Base-by-base conservation (phyloP, 108 stramenopile species). In the Conticribra weissflogii region DNA sequence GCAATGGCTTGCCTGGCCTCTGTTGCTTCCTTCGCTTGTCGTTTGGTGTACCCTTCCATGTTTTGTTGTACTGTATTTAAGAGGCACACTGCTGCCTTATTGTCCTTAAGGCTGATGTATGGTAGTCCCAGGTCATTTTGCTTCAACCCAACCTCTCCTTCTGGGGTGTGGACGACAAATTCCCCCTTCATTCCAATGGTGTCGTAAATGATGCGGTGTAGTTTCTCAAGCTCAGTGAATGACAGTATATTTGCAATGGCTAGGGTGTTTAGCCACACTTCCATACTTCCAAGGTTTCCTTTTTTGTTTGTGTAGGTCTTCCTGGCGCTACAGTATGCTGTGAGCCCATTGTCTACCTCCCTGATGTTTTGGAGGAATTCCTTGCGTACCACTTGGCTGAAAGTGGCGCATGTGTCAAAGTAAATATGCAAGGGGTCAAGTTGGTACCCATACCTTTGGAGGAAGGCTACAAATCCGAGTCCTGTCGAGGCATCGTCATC, bases 1-100 rank as follows among this genome's bases (percentile, higher is more conserved):
- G 44, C 59, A 53, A 56, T 54, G 15, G 68, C 68, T 27, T 49
- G 57, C 1, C 33, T 12, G 8, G 76, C 76, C 17, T 36, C n/a
- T 50, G 23, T 62, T 1, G 76, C 76, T 15, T 25, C 21, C 22
- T 24, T 23, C 0, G 71, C 68, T 14, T 77, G 54, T 12, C 53
- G 15, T 53, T 63, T 70, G 4, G 76, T 77, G 59, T 49, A 77
- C 16, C 76, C 68, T 50, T 77, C 76, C 8, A 36, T 48, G 47
- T 46, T 48, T 32, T 52, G 61, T 1, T 63, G 28, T 3, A 70
- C 53, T 9, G 76, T 77, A 15, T 71, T 18, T 2, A 77, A 47
- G 2, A 59, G 32, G 23, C 21, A 34, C 3, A 41, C 32, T 19
- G 34, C n/a, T n/a, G n/a, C n/a, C n/a, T n/a, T n/a, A n/a, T n/a